Base-by-base conservation (phyloP, 2,329 filamentous ascomycete species). In the Pestalotiopsis sp. region DNA sequence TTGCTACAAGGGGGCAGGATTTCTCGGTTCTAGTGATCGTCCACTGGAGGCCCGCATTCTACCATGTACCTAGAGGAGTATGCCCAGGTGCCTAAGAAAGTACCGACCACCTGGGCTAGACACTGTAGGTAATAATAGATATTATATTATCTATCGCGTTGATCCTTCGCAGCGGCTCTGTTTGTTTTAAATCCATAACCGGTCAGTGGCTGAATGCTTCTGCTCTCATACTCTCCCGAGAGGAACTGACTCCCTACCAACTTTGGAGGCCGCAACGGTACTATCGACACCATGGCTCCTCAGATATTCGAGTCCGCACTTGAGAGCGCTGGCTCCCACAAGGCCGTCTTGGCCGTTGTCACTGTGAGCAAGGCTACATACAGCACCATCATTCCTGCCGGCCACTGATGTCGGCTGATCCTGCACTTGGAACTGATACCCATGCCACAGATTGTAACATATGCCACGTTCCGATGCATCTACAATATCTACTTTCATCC, bases 401-500 rank as follows among this genome's bases (percentile, higher is more conserved):
- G 7, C 13, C 40, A 44, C 4, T 44, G 13, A 40, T 4, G 10
- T 11, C 39, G 10, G 39, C 39, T 40, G 26, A 26, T 26, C 39
- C 14, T 40, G 14, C 39, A 1, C 14, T 4, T 26, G 26, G 14
- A 14, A 40, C 39, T 40, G 39, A 44, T 17, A 17, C 17, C 11
- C 4, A 17, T 44, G 5, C 17, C 40, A 44, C 55, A 57, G 55
- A 57, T 57, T 20, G 3, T 57, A n/a, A 61, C 40, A 30, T 70
- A 69, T 40, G 60, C 65, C 13, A 26, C 59, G 2, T 35, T 65
- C 10, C 67, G 70, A 10, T 39, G 39, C 38, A 62, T 68, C 3
- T 72, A 71, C 24, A 63, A 67, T 10, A 66, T 72, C 14, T 55
- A 67, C 2, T 70, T 72, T 26, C 71, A 72, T 62, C 71, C 70